Percentiles rank a stretch among this genome's conserved stretches.
phyloP scores from a whole-genome alignment of 164 flowering plant species.

The Annona cherimola region DNA sequence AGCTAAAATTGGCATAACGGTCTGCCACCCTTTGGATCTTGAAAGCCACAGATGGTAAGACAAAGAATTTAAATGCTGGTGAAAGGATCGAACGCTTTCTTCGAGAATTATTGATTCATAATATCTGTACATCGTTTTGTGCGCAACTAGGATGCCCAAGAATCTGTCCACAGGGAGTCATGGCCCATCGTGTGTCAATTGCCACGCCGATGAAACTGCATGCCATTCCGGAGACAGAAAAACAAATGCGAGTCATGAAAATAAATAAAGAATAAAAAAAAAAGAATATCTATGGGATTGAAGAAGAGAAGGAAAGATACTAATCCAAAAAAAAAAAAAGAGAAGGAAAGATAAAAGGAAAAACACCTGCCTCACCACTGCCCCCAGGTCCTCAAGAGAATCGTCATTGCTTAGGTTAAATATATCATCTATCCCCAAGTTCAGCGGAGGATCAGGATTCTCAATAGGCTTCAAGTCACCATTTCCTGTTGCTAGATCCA shows the following conservation, averaged over 20 bases:
- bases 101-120: neutral
- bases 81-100: neutral
- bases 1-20: no score
- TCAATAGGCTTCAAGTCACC: neutral
- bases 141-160: no score
- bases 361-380: conserved; percentile 6
- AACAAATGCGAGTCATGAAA: neutral
- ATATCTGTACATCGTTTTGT: no score
- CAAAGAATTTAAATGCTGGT: neutral
- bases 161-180: neutral
- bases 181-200: neutral
- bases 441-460: neutral
- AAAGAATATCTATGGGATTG: neutral
- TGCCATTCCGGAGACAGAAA: neutral
- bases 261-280: no score
- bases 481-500: neutral
- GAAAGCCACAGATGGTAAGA: no score
- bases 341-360: neutral
- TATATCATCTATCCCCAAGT: neutral
- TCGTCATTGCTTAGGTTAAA: neutral
- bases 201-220: neutral
- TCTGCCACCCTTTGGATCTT: no score
- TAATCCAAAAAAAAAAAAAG: no score
- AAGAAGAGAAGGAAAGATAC: no score
- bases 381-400: conserved; percentile 3